phyloP scores from a whole-genome alignment of 306 rosid species.

The Dalbergia cultrata region DNA sequence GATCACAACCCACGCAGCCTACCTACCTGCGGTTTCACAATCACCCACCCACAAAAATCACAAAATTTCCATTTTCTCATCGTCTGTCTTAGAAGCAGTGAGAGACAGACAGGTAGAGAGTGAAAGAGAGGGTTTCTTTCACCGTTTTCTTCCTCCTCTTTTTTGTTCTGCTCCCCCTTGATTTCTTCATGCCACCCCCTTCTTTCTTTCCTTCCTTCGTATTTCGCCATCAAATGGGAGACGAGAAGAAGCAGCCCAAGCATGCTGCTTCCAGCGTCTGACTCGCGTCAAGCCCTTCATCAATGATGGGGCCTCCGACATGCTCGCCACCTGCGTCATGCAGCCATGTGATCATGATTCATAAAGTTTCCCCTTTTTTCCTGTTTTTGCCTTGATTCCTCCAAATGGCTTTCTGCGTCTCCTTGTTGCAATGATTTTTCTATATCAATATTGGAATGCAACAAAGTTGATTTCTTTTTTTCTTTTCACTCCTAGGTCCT shows the following conservation, averaged over 20 bases:
- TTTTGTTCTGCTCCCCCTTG: too few species aligned
- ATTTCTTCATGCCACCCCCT: neutral
- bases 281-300: conserved; percentile 92
- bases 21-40: too few species aligned
- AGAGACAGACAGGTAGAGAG: too few species aligned
- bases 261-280: conserved; percentile 62
- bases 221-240: conserved; percentile 69
- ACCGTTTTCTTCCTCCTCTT: too few species aligned
- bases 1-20: too few species aligned
- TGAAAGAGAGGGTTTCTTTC: too few species aligned
- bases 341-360: conserved; percentile 98
- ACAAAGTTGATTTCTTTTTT: too few species aligned
- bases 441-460: too few species aligned
- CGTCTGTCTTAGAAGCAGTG: too few species aligned
- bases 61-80: too few species aligned
- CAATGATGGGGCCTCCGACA: conserved; percentile 95
- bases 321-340: conserved; percentile 97
- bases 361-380: neutral
- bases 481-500: too few species aligned
- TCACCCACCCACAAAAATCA: too few species aligned
- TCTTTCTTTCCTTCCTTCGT: conserved; percentile 33
- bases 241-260: conserved; percentile 73
- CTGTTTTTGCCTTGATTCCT: neutral
- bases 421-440: neutral
- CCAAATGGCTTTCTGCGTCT: conserved; percentile 3